Evolutionary conservation across 2,329 filamentous ascomycete genomes (phyloP).

Genomic region (Venturia effusa): DNA sequence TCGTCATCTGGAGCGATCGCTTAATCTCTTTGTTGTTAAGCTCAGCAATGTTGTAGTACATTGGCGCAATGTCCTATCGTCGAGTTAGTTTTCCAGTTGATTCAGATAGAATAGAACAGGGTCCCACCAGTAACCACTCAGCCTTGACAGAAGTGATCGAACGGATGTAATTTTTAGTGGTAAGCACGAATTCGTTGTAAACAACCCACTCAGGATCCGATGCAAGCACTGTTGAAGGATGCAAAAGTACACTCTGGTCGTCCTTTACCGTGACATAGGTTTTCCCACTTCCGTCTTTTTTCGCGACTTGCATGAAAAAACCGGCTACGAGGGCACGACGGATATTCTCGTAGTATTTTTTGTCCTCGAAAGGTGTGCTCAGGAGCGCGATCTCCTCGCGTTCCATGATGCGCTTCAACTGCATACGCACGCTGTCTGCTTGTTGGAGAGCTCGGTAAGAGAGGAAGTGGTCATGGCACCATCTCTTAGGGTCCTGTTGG

Average conservation of each 20-base stretch:
- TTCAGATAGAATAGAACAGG: not conserved
- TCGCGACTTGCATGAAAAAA: slow-evolving; percentile 99
- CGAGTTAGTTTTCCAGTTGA: not conserved
- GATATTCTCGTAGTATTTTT: slow-evolving; percentile 98
- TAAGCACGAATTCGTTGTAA: slow-evolving; percentile 97
- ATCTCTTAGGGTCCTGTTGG: slow-evolving; percentile 67
- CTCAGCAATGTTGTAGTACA: slow-evolving; percentile 75
- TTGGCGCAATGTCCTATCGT: slow-evolving; percentile 73
- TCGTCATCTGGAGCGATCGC: slow-evolving; percentile 45
- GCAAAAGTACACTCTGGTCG: slow-evolving; percentile 83
- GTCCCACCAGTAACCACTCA: slow-evolving; percentile 79
- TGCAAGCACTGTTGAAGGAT: slow-evolving; percentile 82
- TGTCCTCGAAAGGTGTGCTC: slow-evolving; percentile 84
- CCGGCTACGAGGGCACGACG: slow-evolving; percentile 82
- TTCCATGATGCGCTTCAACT: slow-evolving; percentile 96
- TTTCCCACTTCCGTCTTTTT: slow-evolving; percentile 81
- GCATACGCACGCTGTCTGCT: slow-evolving; percentile 84
- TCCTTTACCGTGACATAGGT: slow-evolving; percentile 95
- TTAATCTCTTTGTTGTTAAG: slow-evolving; percentile 84
- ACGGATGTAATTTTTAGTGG: slow-evolving; percentile 94
- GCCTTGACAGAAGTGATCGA: slow-evolving; percentile 86
- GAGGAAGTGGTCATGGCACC: slow-evolving; percentile 96
- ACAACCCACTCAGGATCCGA: slow-evolving; percentile 93
- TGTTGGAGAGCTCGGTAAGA: slow-evolving; percentile 80
- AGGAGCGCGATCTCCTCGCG: slow-evolving; percentile 74